Evolutionary conservation across 768 basidiomycete genomes (phyloP).

Genomic region (Mycena pura): DNA sequence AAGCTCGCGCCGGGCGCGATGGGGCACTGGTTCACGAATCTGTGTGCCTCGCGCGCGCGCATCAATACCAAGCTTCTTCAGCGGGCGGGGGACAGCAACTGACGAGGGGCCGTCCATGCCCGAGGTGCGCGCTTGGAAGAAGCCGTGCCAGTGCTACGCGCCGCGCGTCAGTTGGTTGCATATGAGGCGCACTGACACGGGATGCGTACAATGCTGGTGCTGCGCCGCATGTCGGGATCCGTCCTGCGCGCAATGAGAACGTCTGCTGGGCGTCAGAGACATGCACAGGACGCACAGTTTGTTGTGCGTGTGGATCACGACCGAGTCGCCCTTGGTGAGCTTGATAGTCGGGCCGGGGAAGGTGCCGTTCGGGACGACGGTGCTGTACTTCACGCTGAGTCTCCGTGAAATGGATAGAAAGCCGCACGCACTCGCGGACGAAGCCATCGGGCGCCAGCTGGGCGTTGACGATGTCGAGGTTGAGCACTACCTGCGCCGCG

Average conservation of each 20-base stretch:
- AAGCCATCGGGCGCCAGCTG: slow-evolving; percentile 27
- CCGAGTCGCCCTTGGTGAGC: slow-evolving; percentile 33
- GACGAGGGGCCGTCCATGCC: slow-evolving; percentile 35
- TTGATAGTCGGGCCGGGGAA: slow-evolving; percentile 37
- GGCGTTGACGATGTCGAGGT: slow-evolving; percentile 28
- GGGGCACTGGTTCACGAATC: slow-evolving; percentile 11
- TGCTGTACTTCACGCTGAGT: slow-evolving; percentile 12
- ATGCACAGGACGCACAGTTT: slow-evolving; percentile 16
- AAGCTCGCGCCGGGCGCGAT: neutral
- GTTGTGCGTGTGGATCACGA: slow-evolving; percentile 34
- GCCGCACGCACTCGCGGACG: slow-evolving; percentile 1
- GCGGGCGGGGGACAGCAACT: neutral
- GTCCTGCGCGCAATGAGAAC: neutral
- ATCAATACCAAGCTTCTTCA: too few relatives aligned
- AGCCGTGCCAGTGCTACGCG: slow-evolving; percentile 45
- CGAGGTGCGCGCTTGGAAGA: slow-evolving; percentile 41
- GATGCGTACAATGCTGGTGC: slow-evolving; percentile 35
- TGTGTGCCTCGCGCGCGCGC: too few relatives aligned
- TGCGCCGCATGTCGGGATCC: slow-evolving; percentile 35
- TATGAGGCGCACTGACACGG: too few relatives aligned
- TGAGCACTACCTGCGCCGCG: slow-evolving; percentile 12
- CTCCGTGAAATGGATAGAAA: neutral
- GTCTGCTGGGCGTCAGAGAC: neutral
- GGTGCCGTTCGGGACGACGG: slow-evolving; percentile 33
- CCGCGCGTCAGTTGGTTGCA: too few relatives aligned